Base-by-base conservation (phyloP, 345 rosid genomes). In the Bruguiera parviflora region DNA sequence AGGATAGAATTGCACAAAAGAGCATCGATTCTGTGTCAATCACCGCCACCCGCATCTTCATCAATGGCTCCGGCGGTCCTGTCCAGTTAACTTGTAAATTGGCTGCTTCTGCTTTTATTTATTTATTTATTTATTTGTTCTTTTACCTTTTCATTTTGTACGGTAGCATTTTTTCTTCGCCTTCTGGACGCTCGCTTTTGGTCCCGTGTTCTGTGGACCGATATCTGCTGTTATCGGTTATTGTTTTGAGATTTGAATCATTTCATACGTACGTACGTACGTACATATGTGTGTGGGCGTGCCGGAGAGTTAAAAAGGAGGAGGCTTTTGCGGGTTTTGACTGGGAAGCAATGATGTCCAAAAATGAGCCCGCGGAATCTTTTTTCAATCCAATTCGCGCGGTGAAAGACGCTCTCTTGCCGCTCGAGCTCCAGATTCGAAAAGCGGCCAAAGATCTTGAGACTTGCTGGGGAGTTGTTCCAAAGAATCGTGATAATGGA, bases 371-470 rank as follows among this genome's bases (percentile, higher is more conserved):
- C 56, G 61, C 86, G 46, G 91, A 89, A 69, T 73, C 82, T 35
- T 61, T 89, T 64, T 72, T 82, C 33, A 84, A 85, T 83, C 82
- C 96, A 76, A 80, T 91, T 80, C 90, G 88, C 76, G 85, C 81
- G 60, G 86, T 90, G 63, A 88, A 84, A 70, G 90, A 81, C 58
- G 96, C 72, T 20, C 46, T 88, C 56, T 80, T 72, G 37, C 92
- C 93, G 0, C 71, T 86, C 25, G 97, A 91, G 74, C 74, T 77
- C 0, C 93, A 93, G 8, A 69, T 91, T 46, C 78, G 77, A 37
- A 89, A 80, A 69, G 92, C 90, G 7, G 90, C 92, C 0, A 83
- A 72, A 66, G 97, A 89, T 76, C 68, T 91, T 61, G 96, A 89
- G 71, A 72, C 58, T 58, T 80, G 91, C 21, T 86, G 89, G 91